Conservation (phyloP, 331 rosid species). For the Pyracantha coccinea region DNA sequence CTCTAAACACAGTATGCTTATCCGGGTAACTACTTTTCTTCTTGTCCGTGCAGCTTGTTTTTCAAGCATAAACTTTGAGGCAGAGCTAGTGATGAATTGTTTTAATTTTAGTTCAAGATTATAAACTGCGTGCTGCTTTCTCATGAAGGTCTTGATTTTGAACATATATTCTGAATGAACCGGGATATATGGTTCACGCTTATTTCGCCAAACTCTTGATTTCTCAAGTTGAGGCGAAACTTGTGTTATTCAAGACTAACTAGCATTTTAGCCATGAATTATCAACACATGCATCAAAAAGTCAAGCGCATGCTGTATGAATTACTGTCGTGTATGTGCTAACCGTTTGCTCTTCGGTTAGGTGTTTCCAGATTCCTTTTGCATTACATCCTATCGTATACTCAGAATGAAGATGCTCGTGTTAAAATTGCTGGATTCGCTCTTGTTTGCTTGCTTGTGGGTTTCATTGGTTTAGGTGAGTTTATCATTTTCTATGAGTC, state of each 20-base stretch:
- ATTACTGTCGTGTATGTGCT: slow-evolving; percentile 9
- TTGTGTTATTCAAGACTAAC: neutral
- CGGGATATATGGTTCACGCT: slow-evolving; percentile 1
- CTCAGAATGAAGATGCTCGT: slow-evolving; percentile 47
- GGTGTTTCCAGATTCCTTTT: slow-evolving; percentile 64
- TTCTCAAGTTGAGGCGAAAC: slow-evolving; percentile 12
- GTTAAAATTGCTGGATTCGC: slow-evolving; percentile 42
- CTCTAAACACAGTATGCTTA: slow-evolving; percentile 90
- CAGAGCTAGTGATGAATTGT: neutral
- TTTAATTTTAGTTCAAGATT: neutral
- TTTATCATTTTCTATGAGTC: slow-evolving; percentile 3
- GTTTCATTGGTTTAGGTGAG: slow-evolving; percentile 81
- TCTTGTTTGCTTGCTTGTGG: slow-evolving; percentile 56
- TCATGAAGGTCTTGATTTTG: neutral
- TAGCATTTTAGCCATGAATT: neutral
- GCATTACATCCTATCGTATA: slow-evolving; percentile 57
- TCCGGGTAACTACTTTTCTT: slow-evolving; percentile 58
- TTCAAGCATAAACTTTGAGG: neutral
- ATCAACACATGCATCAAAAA: neutral
- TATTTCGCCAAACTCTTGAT: neutral
- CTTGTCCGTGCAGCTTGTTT: neutral
- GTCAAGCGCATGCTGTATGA: neutral
- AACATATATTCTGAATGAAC: slow-evolving; percentile 1
- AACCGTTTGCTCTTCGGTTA: slow-evolving; percentile 23
- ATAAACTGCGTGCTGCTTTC: neutral